phyloP scores from a whole-genome alignment of 1,139 yeast species.

The Nadsonia commutata region DNA sequence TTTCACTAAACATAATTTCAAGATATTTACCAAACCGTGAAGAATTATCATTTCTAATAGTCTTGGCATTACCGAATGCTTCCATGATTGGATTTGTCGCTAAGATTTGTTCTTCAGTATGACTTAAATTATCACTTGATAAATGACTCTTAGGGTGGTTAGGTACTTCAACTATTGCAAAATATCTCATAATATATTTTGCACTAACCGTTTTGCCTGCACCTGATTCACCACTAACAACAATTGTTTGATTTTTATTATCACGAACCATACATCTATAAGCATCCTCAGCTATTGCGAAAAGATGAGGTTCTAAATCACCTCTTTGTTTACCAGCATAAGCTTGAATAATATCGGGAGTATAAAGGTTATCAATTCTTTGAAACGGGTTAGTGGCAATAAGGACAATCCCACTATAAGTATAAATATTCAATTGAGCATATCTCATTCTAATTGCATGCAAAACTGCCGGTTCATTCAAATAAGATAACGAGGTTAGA shows the following conservation, averaged over 20 bases:
- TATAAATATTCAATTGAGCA: slow-evolving; percentile 77
- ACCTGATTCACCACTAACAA: slow-evolving; percentile 96
- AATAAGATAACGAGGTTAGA: slow-evolving; percentile 76
- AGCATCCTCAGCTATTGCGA: slow-evolving; percentile 98
- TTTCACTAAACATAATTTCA: slow-evolving; percentile 69
- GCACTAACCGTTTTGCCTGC: slow-evolving; percentile 98
- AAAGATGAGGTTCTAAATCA: slow-evolving; percentile 89
- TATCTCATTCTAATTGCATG: slow-evolving; percentile 88
- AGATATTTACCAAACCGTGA: slow-evolving; percentile 94
- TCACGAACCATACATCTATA: slow-evolving; percentile 86
- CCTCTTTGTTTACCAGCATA: slow-evolving; percentile 89
- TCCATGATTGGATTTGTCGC: slow-evolving; percentile 99
- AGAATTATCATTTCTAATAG: slow-evolving; percentile 93
- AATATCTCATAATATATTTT: slow-evolving; percentile 92
- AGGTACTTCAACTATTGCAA: slow-evolving; percentile 68
- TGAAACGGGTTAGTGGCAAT: slow-evolving; percentile 96
- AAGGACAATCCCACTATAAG: slow-evolving; percentile 92
- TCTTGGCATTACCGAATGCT: slow-evolving; percentile 96
- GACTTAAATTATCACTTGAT: slow-evolving; percentile 35
- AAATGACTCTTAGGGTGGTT: slow-evolving; percentile 24
- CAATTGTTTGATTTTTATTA: slow-evolving; percentile 79
- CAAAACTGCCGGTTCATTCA: slow-evolving; percentile 83
- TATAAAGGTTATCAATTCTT: slow-evolving; percentile 76
- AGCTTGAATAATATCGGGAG: slow-evolving; percentile 84
- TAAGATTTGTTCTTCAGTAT: slow-evolving; percentile 83